Base-by-base conservation (phyloP, 768 basidiomycete genomes). In the Boletus fagicola region DNA sequence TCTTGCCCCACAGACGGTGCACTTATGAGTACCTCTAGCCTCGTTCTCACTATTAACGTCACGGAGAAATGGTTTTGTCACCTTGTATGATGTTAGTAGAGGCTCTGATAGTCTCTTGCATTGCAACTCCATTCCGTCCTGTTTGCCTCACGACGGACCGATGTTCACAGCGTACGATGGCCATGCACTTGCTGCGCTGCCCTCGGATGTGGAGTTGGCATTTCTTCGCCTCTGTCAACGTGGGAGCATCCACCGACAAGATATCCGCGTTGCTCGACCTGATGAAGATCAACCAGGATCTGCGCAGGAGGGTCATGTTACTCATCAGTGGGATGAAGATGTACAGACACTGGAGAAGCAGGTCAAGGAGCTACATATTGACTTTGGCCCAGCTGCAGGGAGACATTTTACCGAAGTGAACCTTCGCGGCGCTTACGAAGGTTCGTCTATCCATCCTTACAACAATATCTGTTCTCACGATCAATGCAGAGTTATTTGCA, bases 71-170 rank as follows among this genome's bases (percentile, higher is more conserved):
- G 73, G 74, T 16, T 65, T 90, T 36, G 71, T 86, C 15, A 83
- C 85, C 2, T 64, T 87, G 4, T 92, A 91, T 59, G 85, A 88
- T 64, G 80, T 87, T 24, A 77, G 78, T 38, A 75, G 72, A 30
- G 56, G 71, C 16, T 51, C 57, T 38, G 77, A 76, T 26, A 62
- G 65, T 20, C 75, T 81, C 26, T 57, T 84, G n/a, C 79, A 79
- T 42, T 65, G 79, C 52, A 72, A 79, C 54, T 64, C 70, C 8
- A 60, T 70, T 4, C 83, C 86, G 1, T 51, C 63, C 33, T 71
- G 70, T 50, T 64, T 86, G n/a, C 72, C 75, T 10, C 66, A 64
- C 60, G 26, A 55, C 54, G 35, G 60, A 59, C 45, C 43, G 60
- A 62, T 49, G 71, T 39, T 72, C 47, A 66, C 59, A 16, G 30